Conservation (phyloP, 768 basidiomycete species). For the Crassisporium funariophilum region DNA sequence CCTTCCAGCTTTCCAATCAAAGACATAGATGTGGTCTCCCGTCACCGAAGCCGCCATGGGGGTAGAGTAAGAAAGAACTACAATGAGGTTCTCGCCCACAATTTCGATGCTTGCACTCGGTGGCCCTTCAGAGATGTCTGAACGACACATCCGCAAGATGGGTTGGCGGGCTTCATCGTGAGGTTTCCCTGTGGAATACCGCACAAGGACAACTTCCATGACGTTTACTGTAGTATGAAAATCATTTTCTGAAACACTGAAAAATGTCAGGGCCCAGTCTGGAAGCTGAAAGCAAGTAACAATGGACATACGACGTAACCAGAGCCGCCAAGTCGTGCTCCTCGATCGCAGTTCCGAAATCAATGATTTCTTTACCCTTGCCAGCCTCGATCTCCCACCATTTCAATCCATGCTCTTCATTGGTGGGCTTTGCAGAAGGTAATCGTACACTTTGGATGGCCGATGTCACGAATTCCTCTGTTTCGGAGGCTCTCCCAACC, state of each 20-base stretch:
- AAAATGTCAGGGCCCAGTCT: neutral
- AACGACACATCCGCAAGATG: slow-evolving; percentile 11
- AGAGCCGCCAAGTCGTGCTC: slow-evolving; percentile 21
- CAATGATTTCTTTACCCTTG: slow-evolving; percentile 13
- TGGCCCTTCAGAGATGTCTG: neutral
- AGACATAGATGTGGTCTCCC: slow-evolving; percentile 5
- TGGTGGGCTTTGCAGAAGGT: neutral
- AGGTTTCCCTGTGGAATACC: slow-evolving; percentile 16
- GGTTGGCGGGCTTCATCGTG: slow-evolving; percentile 10
- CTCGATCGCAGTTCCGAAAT: slow-evolving; percentile 23
- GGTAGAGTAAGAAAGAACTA: neutral
- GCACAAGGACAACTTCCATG: slow-evolving; percentile 12
- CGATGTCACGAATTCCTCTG: neutral
- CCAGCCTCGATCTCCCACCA: slow-evolving; percentile 9
- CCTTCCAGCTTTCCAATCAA: slow-evolving; percentile 15
- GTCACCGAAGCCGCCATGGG: neutral
- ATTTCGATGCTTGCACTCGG: slow-evolving; percentile 11
- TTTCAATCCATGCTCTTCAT: neutral
- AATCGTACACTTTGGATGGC: slow-evolving; percentile 9
- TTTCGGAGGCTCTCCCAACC: slow-evolving; percentile 4
- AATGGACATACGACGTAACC: slow-evolving; percentile 17
- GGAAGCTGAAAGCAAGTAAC: no score
- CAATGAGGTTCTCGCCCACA: slow-evolving; percentile 10
- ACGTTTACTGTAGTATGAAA: slow-evolving; percentile 4
- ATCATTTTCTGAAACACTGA: neutral